Base-by-base conservation (phyloP, 257 asterid genomes). In the Nicotiana undulata region DNA sequence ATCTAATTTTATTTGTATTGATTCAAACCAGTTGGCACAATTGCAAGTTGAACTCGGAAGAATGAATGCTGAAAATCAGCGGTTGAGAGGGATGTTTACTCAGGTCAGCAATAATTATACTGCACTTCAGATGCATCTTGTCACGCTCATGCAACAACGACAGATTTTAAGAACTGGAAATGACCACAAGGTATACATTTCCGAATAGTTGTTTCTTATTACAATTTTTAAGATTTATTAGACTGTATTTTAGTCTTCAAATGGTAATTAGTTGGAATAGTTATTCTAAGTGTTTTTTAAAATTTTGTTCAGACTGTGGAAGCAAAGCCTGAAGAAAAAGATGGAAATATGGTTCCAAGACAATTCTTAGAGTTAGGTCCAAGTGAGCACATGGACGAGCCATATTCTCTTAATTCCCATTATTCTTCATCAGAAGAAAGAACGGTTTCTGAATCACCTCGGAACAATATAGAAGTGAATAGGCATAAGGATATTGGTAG, bases 341-440 rank as follows among this genome's bases (percentile, higher is more conserved):
- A 63, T 0, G 64, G 78, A 58, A 75, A 6, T 28, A 79, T 68
- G 1, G 58, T 80, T 17, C 84, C 87, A 28, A 80, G 92, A 61
- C 92, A 90, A 79, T 95, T 93, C 88, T 18, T 95, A 84, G 94
- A 89, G 52, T 63, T 88, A 31, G 93, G 81, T 2, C 91, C 85
- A 3, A 81, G 80, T 75, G 83, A 37, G 13, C 55, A 49, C 40
- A 81, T 32, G 18, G 90, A 87, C 0, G 92, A 87, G 3, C 90
- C 20, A 26, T 40, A 40, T 40, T 88, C 94, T 0, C 86, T 92
- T 52, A 55, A 76, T 55, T 55, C 52, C n/a, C 20, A 91, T 68
- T 86, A 92, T 68, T 86, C 97, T 5, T 59, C 86, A 37, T 94
- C 99, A 0, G 98, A 90, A 83, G 99, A 94, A 67, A 84, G 98